Evolutionary conservation across 2,329 filamentous ascomycete genomes (phyloP), one percentile per base, ranked within the genome.

Genomic region (Ceratocystis cacaofunesta): DNA sequence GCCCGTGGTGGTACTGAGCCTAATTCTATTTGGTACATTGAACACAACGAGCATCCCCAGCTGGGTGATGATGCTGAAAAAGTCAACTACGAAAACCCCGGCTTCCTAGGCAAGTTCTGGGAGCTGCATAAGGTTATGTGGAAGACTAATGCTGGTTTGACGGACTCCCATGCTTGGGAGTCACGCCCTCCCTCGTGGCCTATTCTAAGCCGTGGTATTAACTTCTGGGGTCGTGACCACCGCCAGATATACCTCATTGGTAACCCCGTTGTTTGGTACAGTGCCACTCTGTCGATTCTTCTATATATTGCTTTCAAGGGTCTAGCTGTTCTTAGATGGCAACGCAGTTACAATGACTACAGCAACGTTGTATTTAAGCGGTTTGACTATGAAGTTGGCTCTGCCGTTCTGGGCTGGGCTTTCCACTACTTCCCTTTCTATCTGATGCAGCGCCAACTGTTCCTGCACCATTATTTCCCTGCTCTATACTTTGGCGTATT

Each of bases 401-500:
- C 86, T 64, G 90, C 85, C 19, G 88, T 96, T 41, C 83, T 99
- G 7, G 94, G 89, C 70, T 99, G 94, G 94, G 90, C 89, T 61
- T 87, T 99, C 75, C 94, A 99, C 77, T 99, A 96, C 79, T 97
- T 99, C 80, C 94, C 94, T 10, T 99, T 99, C 79, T 99, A 86
- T 79, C 83, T 99, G 66, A 97, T 99, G 94, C 86, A 94, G 74
- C 91, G 94, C 71, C 94, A 99, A 77, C 85, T 99, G 44, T 99
- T 99, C 82, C 80, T 99, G 68, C 94, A 99, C 76, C 94, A 99
- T 78, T 99, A 99, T 76, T 94, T 99, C 76, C 94, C 94, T 0
- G 94, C 94, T 1, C 83, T 99, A 15, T 95, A 96, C 78, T 99
- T 99, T 74, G 91, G 89, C 68, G 85, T 99, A 71, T 86, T 97